phyloP scores from a whole-genome alignment of 2,329 filamentous ascomycete genomes.

The Fusarium albidum region DNA sequence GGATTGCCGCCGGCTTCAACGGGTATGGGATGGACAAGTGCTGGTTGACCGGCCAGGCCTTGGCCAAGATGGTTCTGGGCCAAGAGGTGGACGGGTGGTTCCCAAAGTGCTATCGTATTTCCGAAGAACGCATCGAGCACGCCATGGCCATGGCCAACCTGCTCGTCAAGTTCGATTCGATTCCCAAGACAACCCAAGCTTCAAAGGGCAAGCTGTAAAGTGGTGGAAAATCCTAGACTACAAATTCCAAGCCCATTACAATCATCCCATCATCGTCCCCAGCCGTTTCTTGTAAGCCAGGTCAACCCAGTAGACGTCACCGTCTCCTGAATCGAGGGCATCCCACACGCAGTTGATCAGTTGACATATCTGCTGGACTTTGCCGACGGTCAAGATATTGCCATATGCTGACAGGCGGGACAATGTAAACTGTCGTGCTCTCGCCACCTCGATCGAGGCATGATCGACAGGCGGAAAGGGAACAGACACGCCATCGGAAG shows the following conservation, averaged over 20 bases:
- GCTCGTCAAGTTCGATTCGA: too few species aligned
- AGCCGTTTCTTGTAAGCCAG: slow-evolving; percentile 16
- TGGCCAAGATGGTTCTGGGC: slow-evolving; percentile 38
- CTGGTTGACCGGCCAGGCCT: slow-evolving; percentile 56
- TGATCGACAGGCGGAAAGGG: neutral
- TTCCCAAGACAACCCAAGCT: too few species aligned
- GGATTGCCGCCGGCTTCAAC: slow-evolving; percentile 57
- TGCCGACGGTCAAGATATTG: slow-evolving; percentile 14
- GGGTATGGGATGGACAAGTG: slow-evolving; percentile 61
- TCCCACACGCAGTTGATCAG: slow-evolving; percentile 22
- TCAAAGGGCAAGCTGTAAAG: too few species aligned
- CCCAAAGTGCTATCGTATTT: too few species aligned
- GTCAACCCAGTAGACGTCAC: slow-evolving; percentile 32
- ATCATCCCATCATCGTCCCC: slow-evolving; percentile 27
- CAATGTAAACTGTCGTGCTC: slow-evolving; percentile 18
- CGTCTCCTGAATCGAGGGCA: slow-evolving; percentile 17
- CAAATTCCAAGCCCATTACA: too few species aligned
- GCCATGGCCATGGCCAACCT: too few species aligned
- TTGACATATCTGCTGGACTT: slow-evolving; percentile 15
- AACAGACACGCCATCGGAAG: neutral
- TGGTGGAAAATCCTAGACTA: too few species aligned
- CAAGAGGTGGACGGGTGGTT: slow-evolving; percentile 31
- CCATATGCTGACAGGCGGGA: slow-evolving; percentile 20
- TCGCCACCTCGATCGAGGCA: slow-evolving; percentile 16
- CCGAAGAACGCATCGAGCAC: too few species aligned